phyloP scores from a whole-genome alignment of 306 rosid species.

The Cajanus cajan region DNA sequence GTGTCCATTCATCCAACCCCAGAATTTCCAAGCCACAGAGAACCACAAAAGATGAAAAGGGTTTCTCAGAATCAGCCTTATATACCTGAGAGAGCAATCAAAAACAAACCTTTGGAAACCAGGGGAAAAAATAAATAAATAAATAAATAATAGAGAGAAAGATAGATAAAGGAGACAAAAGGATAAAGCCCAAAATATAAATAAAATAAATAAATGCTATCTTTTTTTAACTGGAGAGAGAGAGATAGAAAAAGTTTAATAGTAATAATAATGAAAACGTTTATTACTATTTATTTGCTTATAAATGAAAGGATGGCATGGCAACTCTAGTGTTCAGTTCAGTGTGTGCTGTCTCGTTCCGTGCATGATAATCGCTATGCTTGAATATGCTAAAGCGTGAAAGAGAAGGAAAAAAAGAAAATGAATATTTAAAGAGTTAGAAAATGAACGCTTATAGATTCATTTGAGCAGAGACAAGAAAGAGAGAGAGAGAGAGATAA shows the following conservation, averaged over 20 bases:
- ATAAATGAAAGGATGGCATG: neutral
- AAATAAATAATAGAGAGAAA: conserved; percentile 11
- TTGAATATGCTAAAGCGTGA: conserved; percentile 4
- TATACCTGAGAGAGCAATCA: conserved; percentile 12
- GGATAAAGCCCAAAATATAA: conserved; percentile 37
- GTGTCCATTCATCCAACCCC: conserved; percentile 21
- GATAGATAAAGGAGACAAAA: conserved; percentile 47
- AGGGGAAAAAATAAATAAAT: neutral
- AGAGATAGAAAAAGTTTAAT: neutral
- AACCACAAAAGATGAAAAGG: conserved; percentile 28
- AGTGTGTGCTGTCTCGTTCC: conserved; percentile 34
- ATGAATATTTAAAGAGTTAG: neutral
- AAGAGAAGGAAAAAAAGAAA: neutral
- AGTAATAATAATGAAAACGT: neutral
- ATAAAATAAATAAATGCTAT: neutral
- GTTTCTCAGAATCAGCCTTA: conserved; percentile 29
- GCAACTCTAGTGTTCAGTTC: conserved; percentile 55
- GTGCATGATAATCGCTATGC: conserved; percentile 51
- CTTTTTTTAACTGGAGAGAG: neutral
- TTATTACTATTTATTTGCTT: neutral
- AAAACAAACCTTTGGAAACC: conserved; percentile 9
- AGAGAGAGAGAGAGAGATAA: neutral
- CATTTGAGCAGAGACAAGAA: conserved; percentile 25
- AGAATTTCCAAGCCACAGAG: conserved; percentile 5
- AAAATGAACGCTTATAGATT: conserved; percentile 32